A percentile compares a stretch with the other conserved stretches of the same genome.
These are phyloP conservation scores for Lentinula guzmanii DNA, from an alignment of 768 basidiomycete species.

Conservation along the genomic window DNA sequence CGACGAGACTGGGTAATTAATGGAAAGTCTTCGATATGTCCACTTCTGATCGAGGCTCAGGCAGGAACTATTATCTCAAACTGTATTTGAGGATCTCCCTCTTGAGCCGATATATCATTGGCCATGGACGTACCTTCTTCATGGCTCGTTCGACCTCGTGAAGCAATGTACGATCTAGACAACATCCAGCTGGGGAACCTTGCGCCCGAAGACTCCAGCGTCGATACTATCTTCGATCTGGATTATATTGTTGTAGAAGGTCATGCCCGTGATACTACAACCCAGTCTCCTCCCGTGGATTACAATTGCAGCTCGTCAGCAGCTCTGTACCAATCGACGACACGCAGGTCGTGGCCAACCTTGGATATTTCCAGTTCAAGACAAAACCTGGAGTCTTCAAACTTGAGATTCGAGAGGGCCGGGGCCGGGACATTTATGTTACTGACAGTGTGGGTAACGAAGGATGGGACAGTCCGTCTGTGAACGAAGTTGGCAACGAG, in stretches of 20 bases:
- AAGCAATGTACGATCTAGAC: slow-evolving; percentile 89
- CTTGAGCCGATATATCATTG: slow-evolving; percentile 85
- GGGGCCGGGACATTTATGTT: slow-evolving; percentile 72
- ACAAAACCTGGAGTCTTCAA: slow-evolving; percentile 84
- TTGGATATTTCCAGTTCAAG: slow-evolving; percentile 96
- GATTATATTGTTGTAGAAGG: slow-evolving; percentile 93
- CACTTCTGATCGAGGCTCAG: slow-evolving; percentile 25
- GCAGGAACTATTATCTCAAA: slow-evolving; percentile 48
- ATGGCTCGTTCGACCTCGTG: slow-evolving; percentile 90
- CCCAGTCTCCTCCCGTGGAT: slow-evolving; percentile 71
- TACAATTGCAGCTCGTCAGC: slow-evolving; percentile 78
- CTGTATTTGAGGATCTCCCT: slow-evolving; percentile 70
- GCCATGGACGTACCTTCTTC: slow-evolving; percentile 85
- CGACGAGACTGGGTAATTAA: slow-evolving; percentile 25
- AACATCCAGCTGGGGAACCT: slow-evolving; percentile 83
- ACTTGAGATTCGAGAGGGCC: slow-evolving; percentile 77
- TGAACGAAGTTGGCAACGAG: slow-evolving; percentile 63
- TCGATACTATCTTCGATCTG: slow-evolving; percentile 79
- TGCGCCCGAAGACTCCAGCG: slow-evolving; percentile 49
- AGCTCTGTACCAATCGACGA: slow-evolving; percentile 57
- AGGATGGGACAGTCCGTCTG: slow-evolving; percentile 78
- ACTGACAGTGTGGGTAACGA: slow-evolving; percentile 86
- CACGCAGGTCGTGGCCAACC: slow-evolving; percentile 88
- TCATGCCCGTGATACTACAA: slow-evolving; percentile 73
- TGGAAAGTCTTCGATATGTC: background rate